Base-by-base conservation (phyloP, 306 rosid species). In the Dicorynia guianensis region DNA sequence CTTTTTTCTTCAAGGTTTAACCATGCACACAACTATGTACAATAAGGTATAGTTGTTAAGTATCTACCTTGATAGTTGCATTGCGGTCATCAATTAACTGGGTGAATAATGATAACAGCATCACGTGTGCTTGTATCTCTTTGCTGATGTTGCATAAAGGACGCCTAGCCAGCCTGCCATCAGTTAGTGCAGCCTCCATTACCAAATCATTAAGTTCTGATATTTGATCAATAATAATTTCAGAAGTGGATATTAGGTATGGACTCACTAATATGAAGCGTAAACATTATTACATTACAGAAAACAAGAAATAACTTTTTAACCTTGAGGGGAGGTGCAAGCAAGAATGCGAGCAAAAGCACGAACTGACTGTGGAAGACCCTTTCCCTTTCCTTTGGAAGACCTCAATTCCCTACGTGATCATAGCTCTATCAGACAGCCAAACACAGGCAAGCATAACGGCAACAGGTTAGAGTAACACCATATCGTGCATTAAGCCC, bases 141-240 rank as follows among this genome's bases (percentile, higher is more conserved):
- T 53, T 93, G 80, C 46, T 67, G 56, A 55, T 72, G 74, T 83
- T 80, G 40, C 25, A 81, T 67, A 93, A 71, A 55, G 98, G 89
- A 47, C 78, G 82, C 30, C 90, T 87, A 58, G 92, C 97, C 61
- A 89, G 83, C 74, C 97, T 90, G n/a, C 97, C 97, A 83, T 93
- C 98, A 68, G 76, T 84, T 67, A 79, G 76, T 12, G 78, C 79
- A 49, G 93, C 98, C 81, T 91, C 97, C 61, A 15, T 43, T 39
- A 54, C 78, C 85, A 91, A 75, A 61, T 82, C 78, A 34, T 81
- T 58, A 40, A 91, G 87, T 64, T 89, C 98, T 93, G 79, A 17
- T 76, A 58, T 79, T 83, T 62, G 60, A 64, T 68, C 69, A 67
- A 72, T 61, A 18, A 57, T 65, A 59, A 76, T 61, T 39, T 76